Conservation (phyloP, 305 asterid species). For the Fraxinus angustifolia region DNA sequence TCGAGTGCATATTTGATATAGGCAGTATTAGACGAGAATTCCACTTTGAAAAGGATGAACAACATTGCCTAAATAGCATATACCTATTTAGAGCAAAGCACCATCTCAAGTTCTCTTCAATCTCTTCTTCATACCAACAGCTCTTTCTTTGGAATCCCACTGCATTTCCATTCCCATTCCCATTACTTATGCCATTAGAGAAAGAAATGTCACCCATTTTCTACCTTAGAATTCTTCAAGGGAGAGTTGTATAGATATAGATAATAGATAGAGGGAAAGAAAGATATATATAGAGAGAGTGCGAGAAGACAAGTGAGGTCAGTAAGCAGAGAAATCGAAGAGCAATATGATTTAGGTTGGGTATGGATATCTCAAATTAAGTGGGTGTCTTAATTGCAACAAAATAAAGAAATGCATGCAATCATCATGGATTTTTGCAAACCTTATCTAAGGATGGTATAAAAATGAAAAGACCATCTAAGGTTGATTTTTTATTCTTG, state of each 20-base stretch:
- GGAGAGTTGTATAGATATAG: not conserved
- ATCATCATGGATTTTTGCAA: constrained; percentile 64
- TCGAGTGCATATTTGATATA: not conserved
- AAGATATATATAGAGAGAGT: not conserved
- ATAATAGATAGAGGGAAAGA: constrained; percentile 1
- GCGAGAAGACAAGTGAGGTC: not conserved
- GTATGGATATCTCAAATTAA: constrained; percentile 4
- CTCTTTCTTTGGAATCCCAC: constrained; percentile 56
- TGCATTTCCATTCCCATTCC: constrained; percentile 17
- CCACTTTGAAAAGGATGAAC: not conserved
- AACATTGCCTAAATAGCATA: not conserved
- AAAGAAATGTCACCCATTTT: constrained; percentile 73
- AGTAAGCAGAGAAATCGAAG: constrained; percentile 29
- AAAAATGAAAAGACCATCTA: constrained; percentile 21
- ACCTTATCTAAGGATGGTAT: constrained; percentile 22
- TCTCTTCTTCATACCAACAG: constrained; percentile 97
- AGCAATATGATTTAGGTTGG: constrained; percentile 31
- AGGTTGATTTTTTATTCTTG: constrained; percentile 42
- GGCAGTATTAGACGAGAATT: not conserved
- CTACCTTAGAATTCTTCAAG: not conserved
- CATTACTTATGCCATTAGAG: constrained; percentile 21
- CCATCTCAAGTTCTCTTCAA: constrained; percentile 89
- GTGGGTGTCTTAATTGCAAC: constrained; percentile 17
- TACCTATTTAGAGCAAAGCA: constrained; percentile 96
- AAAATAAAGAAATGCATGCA: constrained; percentile 22